Percentiles rank a stretch among this genome's conserved stretches.
phyloP scores from a whole-genome alignment of 805 yeast species.

The Myxozyma neotropica region DNA sequence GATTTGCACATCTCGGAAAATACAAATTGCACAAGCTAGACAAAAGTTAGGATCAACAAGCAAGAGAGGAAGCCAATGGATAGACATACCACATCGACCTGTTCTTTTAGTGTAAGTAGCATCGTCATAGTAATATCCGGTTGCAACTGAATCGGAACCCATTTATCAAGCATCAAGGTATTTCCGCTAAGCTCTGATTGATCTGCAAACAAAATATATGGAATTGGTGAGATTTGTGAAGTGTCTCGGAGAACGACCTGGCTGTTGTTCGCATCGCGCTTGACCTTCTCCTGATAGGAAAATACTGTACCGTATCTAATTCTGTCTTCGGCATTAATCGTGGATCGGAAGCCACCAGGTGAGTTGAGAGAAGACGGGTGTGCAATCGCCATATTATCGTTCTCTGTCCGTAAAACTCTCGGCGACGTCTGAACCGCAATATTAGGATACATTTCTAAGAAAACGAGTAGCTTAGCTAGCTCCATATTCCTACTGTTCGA shows the following conservation, averaged over 20 bases:
- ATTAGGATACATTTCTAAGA: constrained; percentile 29
- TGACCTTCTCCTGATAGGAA: constrained; percentile 25
- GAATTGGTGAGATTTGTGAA: constrained; percentile 1
- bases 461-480: constrained; percentile 19
- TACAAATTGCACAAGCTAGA: neutral
- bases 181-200: neutral
- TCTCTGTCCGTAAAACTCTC: constrained; percentile 19
- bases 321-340: neutral
- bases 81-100: constrained; percentile 1
- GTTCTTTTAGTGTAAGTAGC: neutral
- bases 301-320: constrained; percentile 19
- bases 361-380: constrained; percentile 26
- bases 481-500: constrained; percentile 16
- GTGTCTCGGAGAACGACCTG: constrained; percentile 22
- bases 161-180: constrained; percentile 15
- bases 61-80: too few relatives aligned
- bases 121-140: constrained; percentile 3
- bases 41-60: neutral
- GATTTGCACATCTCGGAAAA: constrained; percentile 5
- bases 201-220: constrained; percentile 16
- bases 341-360: constrained; percentile 19
- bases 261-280: constrained; percentile 15
- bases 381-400: constrained; percentile 22
- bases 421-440: constrained; percentile 9
- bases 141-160: constrained; percentile 19